phyloP scores from a whole-genome alignment of 179 eudicot genomes.

The Beta macrorhiza region DNA sequence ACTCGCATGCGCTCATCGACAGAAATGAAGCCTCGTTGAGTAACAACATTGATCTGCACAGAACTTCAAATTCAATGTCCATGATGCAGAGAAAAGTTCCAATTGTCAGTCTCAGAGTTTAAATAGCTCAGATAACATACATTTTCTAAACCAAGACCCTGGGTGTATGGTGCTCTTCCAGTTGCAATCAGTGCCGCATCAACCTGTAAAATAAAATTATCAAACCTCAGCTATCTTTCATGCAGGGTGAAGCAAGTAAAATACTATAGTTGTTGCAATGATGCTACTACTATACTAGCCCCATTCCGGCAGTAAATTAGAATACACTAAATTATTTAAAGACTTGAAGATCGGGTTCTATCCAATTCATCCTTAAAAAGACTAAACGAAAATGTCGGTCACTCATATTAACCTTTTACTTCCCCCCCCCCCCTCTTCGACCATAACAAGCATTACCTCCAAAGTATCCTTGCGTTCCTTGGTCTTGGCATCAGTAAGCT shows the following conservation, averaged over 20 bases:
- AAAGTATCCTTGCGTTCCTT: slow-evolving; percentile 79
- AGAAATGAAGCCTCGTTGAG: slow-evolving; percentile 95
- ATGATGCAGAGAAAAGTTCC: not conserved
- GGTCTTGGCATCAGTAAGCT: slow-evolving; percentile 97
- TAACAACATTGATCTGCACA: slow-evolving; percentile 80
- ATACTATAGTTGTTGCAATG: not conserved
- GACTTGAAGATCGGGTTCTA: not conserved
- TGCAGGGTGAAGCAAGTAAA: not conserved
- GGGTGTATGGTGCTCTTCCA: slow-evolving; percentile 97
- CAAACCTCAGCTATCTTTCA: slow-evolving; percentile 7
- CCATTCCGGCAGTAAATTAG: not conserved
- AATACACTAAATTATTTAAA: slow-evolving; percentile 1
- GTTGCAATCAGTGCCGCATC: slow-evolving; percentile 99
- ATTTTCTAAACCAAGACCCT: slow-evolving; percentile 95
- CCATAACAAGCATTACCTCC: slow-evolving; percentile 52
- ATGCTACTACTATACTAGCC: not conserved
- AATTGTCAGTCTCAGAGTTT: not conserved
- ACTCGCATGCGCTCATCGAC: slow-evolving; percentile 98
- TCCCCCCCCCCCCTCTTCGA: not conserved
- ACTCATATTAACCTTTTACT: not conserved
- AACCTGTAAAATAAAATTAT: slow-evolving; percentile 46
- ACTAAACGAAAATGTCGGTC: not conserved
- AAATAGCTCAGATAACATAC: slow-evolving; percentile 39
- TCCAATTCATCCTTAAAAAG: slow-evolving; percentile 9
- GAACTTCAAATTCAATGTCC: slow-evolving; percentile 11